Evolutionary conservation across 2,329 filamentous ascomycete genomes (phyloP), one percentile per base, ranked within the genome.

Genomic region (Paracoccidioides lutzii): DNA sequence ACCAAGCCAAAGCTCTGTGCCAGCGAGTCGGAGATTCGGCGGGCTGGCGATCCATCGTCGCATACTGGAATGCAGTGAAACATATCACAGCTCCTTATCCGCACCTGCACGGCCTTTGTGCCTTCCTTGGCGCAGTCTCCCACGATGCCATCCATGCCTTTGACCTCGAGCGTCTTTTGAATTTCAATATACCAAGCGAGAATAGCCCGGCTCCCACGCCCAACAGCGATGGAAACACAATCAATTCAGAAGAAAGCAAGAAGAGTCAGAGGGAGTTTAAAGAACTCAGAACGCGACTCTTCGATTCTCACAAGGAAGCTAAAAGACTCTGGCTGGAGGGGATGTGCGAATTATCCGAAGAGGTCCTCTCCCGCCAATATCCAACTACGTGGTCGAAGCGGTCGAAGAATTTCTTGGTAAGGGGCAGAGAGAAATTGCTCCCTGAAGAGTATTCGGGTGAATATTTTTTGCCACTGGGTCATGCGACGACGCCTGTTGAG

Each of bases 11-110:
- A 58, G 60, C 63, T 2, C 53, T 70, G 33, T 62, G 61, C 32
- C 69, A 72, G 22, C 69, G 70, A 63, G 56, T 67, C 35, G 70
- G 66, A 10, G 69, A 72, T 52, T 71, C 70, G 10, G 65, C 68
- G 2, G 68, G 66, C 41, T 79, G 77, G 77, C 65, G 71, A 32
- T 73, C 71, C 28, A 74, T 76, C 30, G 63, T 77, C 14, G 67
- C 70, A 22, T 76, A 77, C 55, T 75, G 75, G 70, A 67, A 69
- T 33, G 75, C 73, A 48, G 70, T 77, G 33, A 67, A 65, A 57
- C 67, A 66, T 53, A 68, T 69, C 41, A 71, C 70, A 22, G 60
- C 62, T 28, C 61, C 66, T 28, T 74, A 71, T 53, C 69, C 70
- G 5, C 68, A 69, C 32, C 65, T 78, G 12, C 63, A 73, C 55